phyloP scores from a whole-genome alignment of 2,329 filamentous ascomycete genomes.

The Shiraia sp. region DNA sequence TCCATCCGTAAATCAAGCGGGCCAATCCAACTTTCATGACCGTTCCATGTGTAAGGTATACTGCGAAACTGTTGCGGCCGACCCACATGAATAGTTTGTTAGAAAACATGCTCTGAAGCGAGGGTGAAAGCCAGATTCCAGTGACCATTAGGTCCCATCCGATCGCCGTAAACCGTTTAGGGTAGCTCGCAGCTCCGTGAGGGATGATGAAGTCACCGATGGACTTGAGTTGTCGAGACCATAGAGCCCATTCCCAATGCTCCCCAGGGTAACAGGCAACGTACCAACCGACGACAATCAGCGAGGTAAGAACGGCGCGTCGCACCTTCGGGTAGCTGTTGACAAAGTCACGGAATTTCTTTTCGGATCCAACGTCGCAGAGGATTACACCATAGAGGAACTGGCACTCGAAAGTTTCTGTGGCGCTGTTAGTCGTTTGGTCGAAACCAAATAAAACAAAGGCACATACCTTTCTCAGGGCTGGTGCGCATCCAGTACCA shows the following conservation, averaged over 20 bases:
- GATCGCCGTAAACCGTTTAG: slow-evolving; percentile 50
- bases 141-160: slow-evolving; percentile 55
- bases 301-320: slow-evolving; percentile 42
- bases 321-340: slow-evolving; percentile 42
- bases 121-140: slow-evolving; percentile 56
- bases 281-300: slow-evolving; percentile 52
- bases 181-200: slow-evolving; percentile 49
- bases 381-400: slow-evolving; percentile 58
- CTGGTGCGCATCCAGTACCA: slow-evolving; percentile 56
- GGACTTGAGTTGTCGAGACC: slow-evolving; percentile 52
- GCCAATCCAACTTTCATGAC: slow-evolving; percentile 56
- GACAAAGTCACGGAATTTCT: slow-evolving; percentile 52
- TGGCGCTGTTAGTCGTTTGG: slow-evolving; percentile 9
- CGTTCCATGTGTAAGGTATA: slow-evolving; percentile 60
- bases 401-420: slow-evolving; percentile 60
- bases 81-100: slow-evolving; percentile 58
- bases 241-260: slow-evolving; percentile 54
- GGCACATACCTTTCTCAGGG: slow-evolving; percentile 50
- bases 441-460: background rate
- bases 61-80: slow-evolving; percentile 59
- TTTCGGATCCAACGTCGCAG: slow-evolving; percentile 55
- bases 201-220: slow-evolving; percentile 53
- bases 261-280: slow-evolving; percentile 57
- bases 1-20: slow-evolving; percentile 58
- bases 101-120: slow-evolving; percentile 54